A percentile compares a stretch with the other conserved stretches of the same genome.
phyloP scores from a whole-genome alignment of 2,329 filamentous ascomycete genomes.

The Coniochaeta sp. region DNA sequence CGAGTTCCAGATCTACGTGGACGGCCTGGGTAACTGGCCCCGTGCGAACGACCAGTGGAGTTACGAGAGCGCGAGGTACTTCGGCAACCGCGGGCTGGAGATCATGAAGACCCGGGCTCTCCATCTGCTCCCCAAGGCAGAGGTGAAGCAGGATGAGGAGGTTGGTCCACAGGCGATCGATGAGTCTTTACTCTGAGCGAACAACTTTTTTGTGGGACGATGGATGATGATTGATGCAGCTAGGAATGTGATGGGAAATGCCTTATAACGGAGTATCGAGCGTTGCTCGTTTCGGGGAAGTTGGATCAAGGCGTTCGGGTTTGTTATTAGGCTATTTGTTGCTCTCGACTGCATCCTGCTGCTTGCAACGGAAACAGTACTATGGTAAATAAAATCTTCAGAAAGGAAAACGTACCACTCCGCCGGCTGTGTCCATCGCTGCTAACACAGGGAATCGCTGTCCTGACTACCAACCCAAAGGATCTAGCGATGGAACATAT shows the following conservation, averaged over 20 bases:
- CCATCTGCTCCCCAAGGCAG: slow-evolving; percentile 7
- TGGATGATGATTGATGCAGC: neutral
- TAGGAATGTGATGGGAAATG: neutral
- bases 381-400: neutral
- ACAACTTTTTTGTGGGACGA: neutral
- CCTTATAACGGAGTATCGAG: neutral
- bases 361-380: neutral
- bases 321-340: neutral
- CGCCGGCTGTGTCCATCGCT: neutral
- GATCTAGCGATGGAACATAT: neutral
- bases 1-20: slow-evolving; percentile 10
- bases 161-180: neutral
- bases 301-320: neutral
- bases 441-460: too few relatives aligned
- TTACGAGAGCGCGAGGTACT: slow-evolving; percentile 16
- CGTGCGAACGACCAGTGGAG: slow-evolving; percentile 17
- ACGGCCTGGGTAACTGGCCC: slow-evolving; percentile 16
- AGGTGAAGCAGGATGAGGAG: neutral
- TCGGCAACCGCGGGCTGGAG: slow-evolving; percentile 12
- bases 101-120: slow-evolving; percentile 9
- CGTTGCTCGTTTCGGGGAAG: neutral
- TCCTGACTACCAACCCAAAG: too few relatives aligned
- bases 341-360: too few relatives aligned
- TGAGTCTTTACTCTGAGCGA: neutral
- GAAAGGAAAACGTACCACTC: neutral